Base-by-base conservation (phyloP, 2,329 filamentous ascomycete species). In the Neofusicoccum laricinum region DNA sequence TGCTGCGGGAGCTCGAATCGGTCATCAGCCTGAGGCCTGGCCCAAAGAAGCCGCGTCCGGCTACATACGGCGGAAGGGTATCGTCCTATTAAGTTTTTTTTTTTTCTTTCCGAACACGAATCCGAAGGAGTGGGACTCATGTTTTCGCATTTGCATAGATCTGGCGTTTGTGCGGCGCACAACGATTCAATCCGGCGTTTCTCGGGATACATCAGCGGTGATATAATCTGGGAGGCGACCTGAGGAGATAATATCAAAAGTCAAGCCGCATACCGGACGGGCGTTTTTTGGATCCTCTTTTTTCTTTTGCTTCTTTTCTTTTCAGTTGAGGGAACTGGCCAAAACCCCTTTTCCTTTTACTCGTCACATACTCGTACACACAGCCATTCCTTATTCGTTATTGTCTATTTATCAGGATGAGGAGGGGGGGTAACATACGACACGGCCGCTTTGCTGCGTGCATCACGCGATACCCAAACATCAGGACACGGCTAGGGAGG, bases 1-100 rank as follows among this genome's bases (percentile, higher is more conserved):
- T 99, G 92, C 84, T 99, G 67, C 88, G 90, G 67, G 95, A 99
- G 78, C 83, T 99, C 65, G 92, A 97, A 80, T 94, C 91, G 67
- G 88, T 99, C 66, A 96, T 98, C 46, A 75, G 73, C 61, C 65
- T 77, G 19, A 63, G 76, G 43, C 61, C 61, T 12, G 51, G 62
- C 4, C 51, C 38, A 15, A 66, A 43, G 45, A 51, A 51, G 32
- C 62, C 45, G 7, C 48, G 63, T 17, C 63, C 63, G 46, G 63
- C 41, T 21, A 64, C 63, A n/a, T 59, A 59, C 48, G 63, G 43
- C 38, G 63, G 63, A 59, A 59, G 55, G 55, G 55, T 59, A 59
- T 59, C 55, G 55, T 59, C 55, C 55, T 59, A 46, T 46, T 59
- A 25, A 59, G 55, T 45, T 30, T 30, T 30, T 30, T 45, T 34